Evolutionary conservation across 73 alveolate genomes (phyloP).

Genomic region (Chromera velia): DNA sequence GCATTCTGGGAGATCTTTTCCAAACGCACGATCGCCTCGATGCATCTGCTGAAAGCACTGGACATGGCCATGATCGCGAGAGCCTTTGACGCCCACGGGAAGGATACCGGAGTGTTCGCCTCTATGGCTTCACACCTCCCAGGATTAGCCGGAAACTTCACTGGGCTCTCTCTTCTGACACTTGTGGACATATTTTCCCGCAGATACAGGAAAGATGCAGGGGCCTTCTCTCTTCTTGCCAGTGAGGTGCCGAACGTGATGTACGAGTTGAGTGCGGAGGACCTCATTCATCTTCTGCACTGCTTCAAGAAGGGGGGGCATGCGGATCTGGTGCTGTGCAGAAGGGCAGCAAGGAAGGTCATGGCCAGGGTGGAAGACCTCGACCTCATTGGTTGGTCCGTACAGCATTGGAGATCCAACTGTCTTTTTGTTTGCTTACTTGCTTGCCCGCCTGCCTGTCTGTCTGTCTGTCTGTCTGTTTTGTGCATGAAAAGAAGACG

Average conservation of each 20-base stretch:
- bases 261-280: background rate
- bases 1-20: background rate
- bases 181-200: background rate
- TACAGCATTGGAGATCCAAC: too few species aligned
- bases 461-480: too few species aligned
- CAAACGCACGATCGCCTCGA: background rate
- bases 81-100: background rate
- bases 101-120: background rate
- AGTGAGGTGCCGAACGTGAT: background rate
- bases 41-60: background rate
- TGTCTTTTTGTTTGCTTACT: too few species aligned
- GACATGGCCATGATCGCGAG: background rate
- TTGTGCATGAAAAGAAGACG: too few species aligned
- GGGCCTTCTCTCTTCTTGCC: background rate
- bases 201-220: background rate
- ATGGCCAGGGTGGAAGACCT: too few species aligned
- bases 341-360: too few species aligned
- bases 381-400: too few species aligned
- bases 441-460: too few species aligned
- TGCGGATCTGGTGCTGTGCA: too few species aligned
- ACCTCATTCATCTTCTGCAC: background rate
- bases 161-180: background rate
- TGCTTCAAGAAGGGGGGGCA: too few species aligned
- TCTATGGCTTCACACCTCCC: background rate
- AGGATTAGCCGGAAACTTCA: background rate